Percentiles rank a stretch among this genome's conserved stretches.
phyloP scores from a whole-genome alignment of 495 filamentous ascomycete species.

The Neurospora sp. region DNA sequence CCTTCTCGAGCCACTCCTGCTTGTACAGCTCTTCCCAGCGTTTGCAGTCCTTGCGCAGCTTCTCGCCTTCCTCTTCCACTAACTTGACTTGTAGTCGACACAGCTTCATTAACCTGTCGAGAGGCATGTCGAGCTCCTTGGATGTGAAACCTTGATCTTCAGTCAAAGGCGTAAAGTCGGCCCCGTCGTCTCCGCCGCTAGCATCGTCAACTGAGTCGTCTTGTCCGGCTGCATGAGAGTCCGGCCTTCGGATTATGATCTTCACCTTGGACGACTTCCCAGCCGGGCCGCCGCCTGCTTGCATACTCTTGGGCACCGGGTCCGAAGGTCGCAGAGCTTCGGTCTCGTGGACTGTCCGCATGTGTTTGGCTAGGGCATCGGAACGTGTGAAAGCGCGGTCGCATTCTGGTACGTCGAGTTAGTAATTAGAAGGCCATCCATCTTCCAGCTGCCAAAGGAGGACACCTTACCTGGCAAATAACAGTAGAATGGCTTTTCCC shows the following conservation, averaged over 20 bases:
- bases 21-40: conserved; percentile 55
- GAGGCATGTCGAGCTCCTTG: conserved; percentile 59
- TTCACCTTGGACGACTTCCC: conserved; percentile 57
- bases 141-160: conserved; percentile 59
- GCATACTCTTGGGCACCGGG: conserved; percentile 68
- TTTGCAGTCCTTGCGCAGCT: conserved; percentile 54
- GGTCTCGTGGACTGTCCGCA: conserved; percentile 97
- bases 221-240: conserved; percentile 45
- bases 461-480: conserved; percentile 65
- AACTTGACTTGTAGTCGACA: conserved; percentile 72
- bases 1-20: conserved; percentile 79
- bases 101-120: conserved; percentile 59
- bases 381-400: conserved; percentile 95
- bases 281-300: conserved; percentile 36
- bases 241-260: conserved; percentile 46
- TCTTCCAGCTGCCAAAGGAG: neutral
- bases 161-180: conserved; percentile 36
- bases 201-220: conserved; percentile 43
- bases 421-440: neutral
- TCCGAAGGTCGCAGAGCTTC: conserved; percentile 85
- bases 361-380: conserved; percentile 94
- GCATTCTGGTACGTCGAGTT: conserved; percentile 54
- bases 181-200: conserved; percentile 37
- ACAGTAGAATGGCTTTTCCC: conserved; percentile 98
- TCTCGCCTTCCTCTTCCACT: conserved; percentile 60